A percentile compares a stretch with the other conserved stretches of the same genome.
These are phyloP conservation scores for Pulveroboletus sp. DNA, from an alignment of 768 basidiomycete genomes.

Conservation along the genomic window DNA sequence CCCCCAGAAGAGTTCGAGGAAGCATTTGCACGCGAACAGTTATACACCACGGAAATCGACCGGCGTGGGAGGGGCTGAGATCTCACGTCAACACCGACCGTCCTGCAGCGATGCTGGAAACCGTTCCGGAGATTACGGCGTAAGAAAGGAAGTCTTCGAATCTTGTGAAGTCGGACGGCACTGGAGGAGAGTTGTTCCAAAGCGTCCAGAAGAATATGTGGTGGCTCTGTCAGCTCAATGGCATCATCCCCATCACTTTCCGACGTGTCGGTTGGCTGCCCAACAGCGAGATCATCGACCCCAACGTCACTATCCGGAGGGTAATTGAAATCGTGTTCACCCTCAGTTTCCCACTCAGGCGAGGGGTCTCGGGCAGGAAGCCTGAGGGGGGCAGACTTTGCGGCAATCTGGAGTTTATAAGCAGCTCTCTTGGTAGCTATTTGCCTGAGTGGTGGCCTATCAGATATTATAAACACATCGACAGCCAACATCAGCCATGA, in stretches of 20 bases:
- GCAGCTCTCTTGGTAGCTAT: constrained; percentile 12
- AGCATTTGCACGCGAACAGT: constrained; percentile 8
- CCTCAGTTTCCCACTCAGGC: constrained; percentile 4
- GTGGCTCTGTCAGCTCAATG: constrained; percentile 20
- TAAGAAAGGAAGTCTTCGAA: constrained; percentile 51
- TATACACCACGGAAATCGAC: constrained; percentile 25
- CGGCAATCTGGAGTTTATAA: constrained; percentile 10
- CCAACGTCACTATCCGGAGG: constrained; percentile 2
- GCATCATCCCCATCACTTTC: constrained; percentile 8
- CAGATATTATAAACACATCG: constrained; percentile 1
- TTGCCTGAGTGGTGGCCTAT: constrained; percentile 8
- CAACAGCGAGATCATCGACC: constrained; percentile 1
- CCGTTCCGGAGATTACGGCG: constrained; percentile 47
- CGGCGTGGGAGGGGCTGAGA: constrained; percentile 16
- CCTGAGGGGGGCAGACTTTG: constrained; percentile 9
- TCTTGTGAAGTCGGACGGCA: constrained; percentile 36
- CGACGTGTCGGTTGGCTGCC: constrained; percentile 1
- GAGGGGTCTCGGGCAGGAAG: not conserved
- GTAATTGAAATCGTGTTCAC: not conserved
- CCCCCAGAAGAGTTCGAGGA: constrained; percentile 8
- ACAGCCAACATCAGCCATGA: not conserved
- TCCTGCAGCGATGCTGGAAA: constrained; percentile 43
- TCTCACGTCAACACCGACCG: constrained; percentile 33
- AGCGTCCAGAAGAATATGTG: constrained; percentile 33
- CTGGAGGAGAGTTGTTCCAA: constrained; percentile 33